Base-by-base conservation (phyloP, 352 stramenopile species). In the Phytophthora quininea region DNA sequence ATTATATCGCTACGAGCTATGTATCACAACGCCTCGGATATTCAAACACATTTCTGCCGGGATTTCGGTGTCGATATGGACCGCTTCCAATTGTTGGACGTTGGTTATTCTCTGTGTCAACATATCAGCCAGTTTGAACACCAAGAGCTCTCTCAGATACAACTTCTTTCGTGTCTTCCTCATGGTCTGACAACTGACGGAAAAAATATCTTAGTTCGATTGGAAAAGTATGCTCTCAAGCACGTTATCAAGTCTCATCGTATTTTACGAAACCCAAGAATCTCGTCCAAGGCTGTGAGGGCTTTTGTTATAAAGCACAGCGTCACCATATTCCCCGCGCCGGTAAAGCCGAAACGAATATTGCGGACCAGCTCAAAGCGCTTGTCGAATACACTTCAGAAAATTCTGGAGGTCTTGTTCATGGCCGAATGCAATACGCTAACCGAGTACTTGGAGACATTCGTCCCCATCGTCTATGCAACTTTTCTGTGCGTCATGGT, bases 361-460 rank as follows among this genome's bases (percentile, higher is more conserved):
- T 54, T 38, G 12, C 11, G 30, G 46, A 15, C 46, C 11, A 3
- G 42, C 3, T 31, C 53, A 19, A 37, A 53, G 7, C 31, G 30
- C 35, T 43, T 38, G 5, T 60, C 56, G 27, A 37, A 30, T 3
- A 57, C 48, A 47, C 63, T 70, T 10, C 31, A 68, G 14, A 30
- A 38, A 56, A 57, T 45, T 0, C 33, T 77, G 0, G 60, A 64
- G 14, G 58, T 66, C 14, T 42, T 77, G n/a, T 84, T 77, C 57
- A 69, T 54, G 1, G 62, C 66, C 30, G 76, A 84, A 45, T 84
- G 71, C 59, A 33, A 72, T 27, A 47, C 70, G 9, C 59, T 84
- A 0, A 63, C 77, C 3, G 73, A 84, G 64, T 84, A 81, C 31
- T 58, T 73, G 12, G 73, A 81, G 56, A 67, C 65, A 5, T 67